These are phyloP conservation scores for Oryza longistaminata DNA, from an alignment of 176 grass and related monocot species.

Conservation along the genomic window DNA sequence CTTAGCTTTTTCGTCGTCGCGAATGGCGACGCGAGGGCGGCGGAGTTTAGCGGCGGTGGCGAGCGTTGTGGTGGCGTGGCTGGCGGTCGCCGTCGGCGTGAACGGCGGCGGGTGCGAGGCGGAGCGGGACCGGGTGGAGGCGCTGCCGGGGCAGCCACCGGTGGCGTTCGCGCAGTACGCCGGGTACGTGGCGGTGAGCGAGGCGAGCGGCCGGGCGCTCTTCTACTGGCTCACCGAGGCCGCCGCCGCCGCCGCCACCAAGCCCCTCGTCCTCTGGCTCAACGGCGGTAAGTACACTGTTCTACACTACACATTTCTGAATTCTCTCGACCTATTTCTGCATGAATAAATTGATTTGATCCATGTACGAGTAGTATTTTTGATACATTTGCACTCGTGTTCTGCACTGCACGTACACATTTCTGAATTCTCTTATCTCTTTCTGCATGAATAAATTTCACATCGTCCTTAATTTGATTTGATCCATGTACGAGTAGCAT, in stretches of 20 bases:
- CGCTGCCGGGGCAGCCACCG: constrained; percentile 80
- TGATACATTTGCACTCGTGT: not conserved
- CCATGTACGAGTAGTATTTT: not conserved
- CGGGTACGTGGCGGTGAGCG: constrained; percentile 85
- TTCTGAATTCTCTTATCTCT: not conserved
- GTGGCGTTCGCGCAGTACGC: constrained; percentile 81
- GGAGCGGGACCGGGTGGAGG: constrained; percentile 61
- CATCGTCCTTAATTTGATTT: not conserved
- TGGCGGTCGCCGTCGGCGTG: not conserved
- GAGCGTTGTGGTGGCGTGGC: not conserved
- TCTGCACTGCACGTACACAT: not conserved
- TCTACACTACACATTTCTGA: too few species aligned
- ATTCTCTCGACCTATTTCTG: not conserved
- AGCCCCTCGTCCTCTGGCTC: constrained; percentile 97
- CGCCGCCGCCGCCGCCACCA: constrained; percentile 45
- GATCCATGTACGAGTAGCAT: not conserved
- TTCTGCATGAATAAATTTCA: not conserved
- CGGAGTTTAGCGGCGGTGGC: not conserved
- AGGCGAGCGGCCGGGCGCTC: constrained; percentile 69
- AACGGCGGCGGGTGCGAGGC: not conserved
- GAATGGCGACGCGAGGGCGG: not conserved
- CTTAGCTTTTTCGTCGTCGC: not conserved
- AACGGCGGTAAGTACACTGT: constrained; percentile 71
- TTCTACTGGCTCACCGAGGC: constrained; percentile 99
- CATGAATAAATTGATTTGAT: not conserved